phyloP scores from a whole-genome alignment of 2,329 filamentous ascomycete species.

The Cladophialophora chaetospira region DNA sequence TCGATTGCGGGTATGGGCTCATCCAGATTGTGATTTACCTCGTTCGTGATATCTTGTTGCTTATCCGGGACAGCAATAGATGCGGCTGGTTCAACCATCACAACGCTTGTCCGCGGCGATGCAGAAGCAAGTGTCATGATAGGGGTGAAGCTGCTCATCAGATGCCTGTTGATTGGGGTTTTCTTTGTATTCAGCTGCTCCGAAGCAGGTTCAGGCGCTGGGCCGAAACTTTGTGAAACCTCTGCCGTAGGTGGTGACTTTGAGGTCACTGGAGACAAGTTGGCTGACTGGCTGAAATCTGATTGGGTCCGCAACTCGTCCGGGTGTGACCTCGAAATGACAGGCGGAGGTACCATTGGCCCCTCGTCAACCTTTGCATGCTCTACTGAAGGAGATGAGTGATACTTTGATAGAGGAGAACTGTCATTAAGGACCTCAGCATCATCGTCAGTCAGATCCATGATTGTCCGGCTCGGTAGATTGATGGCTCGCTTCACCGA shows the following conservation, averaged over 20 bases:
- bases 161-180: not conserved
- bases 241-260: not conserved
- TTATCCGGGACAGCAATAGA: not conserved
- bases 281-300: not conserved
- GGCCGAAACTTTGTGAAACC: not conserved
- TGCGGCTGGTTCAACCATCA: constrained; percentile 8
- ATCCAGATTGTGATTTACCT: not conserved
- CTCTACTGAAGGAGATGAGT: constrained; percentile 24
- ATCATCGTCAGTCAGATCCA: constrained; percentile 31
- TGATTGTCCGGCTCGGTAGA: constrained; percentile 28
- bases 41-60: not conserved
- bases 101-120: constrained; percentile 22
- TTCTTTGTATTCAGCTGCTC: constrained; percentile 4
- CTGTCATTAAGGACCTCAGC: constrained; percentile 24
- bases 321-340: not conserved
- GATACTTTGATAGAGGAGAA: constrained; percentile 15
- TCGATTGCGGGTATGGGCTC: not conserved
- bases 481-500: constrained; percentile 25
- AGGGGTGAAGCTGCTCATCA: constrained; percentile 26
- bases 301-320: not conserved
- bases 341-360: constrained; percentile 8
- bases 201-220: constrained; percentile 5
- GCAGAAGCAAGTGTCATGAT: constrained; percentile 29
- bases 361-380: constrained; percentile 20
- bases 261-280: not conserved